Conservation (phyloP, 495 filamentous ascomycete genomes). For the Penicillium atrosanguineum region DNA sequence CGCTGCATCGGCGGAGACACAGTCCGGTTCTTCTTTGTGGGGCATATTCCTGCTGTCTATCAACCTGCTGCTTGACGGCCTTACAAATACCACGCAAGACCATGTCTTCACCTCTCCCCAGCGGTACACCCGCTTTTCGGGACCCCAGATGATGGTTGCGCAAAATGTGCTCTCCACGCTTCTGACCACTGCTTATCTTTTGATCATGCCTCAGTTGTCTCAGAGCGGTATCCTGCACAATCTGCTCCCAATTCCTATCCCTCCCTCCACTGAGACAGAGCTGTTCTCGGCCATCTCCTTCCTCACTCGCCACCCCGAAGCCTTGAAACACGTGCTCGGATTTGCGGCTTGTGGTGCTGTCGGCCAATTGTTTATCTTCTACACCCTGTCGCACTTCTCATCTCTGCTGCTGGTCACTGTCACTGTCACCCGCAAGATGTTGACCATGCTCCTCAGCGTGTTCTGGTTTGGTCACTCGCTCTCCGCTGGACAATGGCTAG, state of each 20-base stretch:
- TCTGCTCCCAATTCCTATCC: constrained; percentile 60
- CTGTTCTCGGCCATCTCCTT: constrained; percentile 76
- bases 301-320: constrained; percentile 69
- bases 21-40: constrained; percentile 61
- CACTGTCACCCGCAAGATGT: constrained; percentile 97
- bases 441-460: constrained; percentile 96
- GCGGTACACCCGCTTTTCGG: constrained; percentile 68
- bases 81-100: constrained; percentile 96
- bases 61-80: constrained; percentile 91
- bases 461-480: constrained; percentile 90
- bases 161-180: constrained; percentile 81
- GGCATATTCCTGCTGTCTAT: constrained; percentile 83
- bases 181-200: constrained; percentile 71
- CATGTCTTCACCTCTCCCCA: constrained; percentile 72
- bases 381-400: constrained; percentile 88
- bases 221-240: constrained; percentile 62
- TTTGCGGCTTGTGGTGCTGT: constrained; percentile 93
- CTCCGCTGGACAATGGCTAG: constrained; percentile 83
- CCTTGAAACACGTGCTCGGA: constrained; percentile 79
- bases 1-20: constrained; percentile 41
- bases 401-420: constrained; percentile 91
- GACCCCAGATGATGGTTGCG: constrained; percentile 99
- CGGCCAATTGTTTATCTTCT: constrained; percentile 97
- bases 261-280: constrained; percentile 59
- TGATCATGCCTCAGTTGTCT: constrained; percentile 74